phyloP scores from a whole-genome alignment of 371 early-diverging fungal genomes.

The Rhizopus microsporus region DNA sequence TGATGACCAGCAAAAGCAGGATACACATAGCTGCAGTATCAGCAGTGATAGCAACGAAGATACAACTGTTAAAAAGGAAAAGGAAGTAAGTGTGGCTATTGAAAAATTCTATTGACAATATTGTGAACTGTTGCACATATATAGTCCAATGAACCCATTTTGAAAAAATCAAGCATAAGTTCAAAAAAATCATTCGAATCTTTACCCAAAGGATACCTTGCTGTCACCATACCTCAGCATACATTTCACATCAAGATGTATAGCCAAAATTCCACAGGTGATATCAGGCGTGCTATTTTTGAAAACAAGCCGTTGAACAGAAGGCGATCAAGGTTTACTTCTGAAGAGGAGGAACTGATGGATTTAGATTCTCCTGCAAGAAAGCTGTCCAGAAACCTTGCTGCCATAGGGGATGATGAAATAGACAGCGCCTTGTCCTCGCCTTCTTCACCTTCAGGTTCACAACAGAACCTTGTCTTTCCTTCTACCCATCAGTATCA shows the following conservation, averaged over 20 bases:
- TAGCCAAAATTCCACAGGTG: slow-evolving; percentile 31
- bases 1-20: background rate
- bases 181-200: slow-evolving; percentile 25
- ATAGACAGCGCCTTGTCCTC: slow-evolving; percentile 24
- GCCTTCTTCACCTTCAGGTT: slow-evolving; percentile 25
- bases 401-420: slow-evolving; percentile 25
- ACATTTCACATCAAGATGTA: slow-evolving; percentile 38
- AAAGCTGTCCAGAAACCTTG: slow-evolving; percentile 23
- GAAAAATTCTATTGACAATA: no score
- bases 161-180: background rate
- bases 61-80: background rate
- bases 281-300: slow-evolving; percentile 26
- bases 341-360: slow-evolving; percentile 26
- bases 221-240: slow-evolving; percentile 38
- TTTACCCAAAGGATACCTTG: slow-evolving; percentile 35
- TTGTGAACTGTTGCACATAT: no score
- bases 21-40: no score
- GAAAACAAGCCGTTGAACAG: slow-evolving; percentile 15
- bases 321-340: slow-evolving; percentile 21
- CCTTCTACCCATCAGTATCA: slow-evolving; percentile 23
- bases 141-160: background rate
- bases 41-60: background rate
- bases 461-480: slow-evolving; percentile 15
- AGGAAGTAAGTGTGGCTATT: background rate
- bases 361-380: slow-evolving; percentile 22